These are phyloP conservation scores for Dioszegia aurantiaca DNA, from an alignment of 768 basidiomycete genomes.

Conservation along the genomic window DNA sequence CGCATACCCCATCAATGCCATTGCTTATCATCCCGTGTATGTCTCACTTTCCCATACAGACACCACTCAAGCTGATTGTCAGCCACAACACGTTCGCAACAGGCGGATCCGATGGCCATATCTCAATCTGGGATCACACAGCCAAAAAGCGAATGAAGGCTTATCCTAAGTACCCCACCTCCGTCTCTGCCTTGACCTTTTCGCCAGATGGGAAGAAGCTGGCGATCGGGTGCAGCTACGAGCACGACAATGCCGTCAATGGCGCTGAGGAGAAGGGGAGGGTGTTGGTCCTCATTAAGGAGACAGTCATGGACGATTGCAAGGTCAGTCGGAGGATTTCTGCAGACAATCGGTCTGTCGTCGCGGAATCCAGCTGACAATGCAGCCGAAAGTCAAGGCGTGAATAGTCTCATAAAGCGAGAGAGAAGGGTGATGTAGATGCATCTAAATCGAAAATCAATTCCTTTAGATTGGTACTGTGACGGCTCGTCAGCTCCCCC, in stretches of 20 bases:
- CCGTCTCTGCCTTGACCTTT: constrained; percentile 75
- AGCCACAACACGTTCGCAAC: constrained; percentile 94
- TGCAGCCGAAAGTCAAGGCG: constrained; percentile 37
- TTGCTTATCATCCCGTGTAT: constrained; percentile 87
- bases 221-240: constrained; percentile 81
- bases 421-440: constrained; percentile 8
- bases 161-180: constrained; percentile 71
- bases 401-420: constrained; percentile 7
- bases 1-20: constrained; percentile 92
- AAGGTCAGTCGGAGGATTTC: constrained; percentile 31
- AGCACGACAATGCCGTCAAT: constrained; percentile 80
- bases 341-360: neutral
- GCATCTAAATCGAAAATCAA: constrained; percentile 7
- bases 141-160: constrained; percentile 93
- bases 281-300: constrained; percentile 48
- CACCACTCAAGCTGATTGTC: constrained; percentile 6
- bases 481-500: too few species aligned
- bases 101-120: constrained; percentile 87
- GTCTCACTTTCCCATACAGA: constrained; percentile 31
- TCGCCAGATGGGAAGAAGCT: constrained; percentile 76
- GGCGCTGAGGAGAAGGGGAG: constrained; percentile 62
- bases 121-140: constrained; percentile 95
- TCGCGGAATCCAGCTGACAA: constrained; percentile 7
- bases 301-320: constrained; percentile 52
- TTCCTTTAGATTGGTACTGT: too few species aligned